Percentiles rank a stretch among this genome's conserved stretches.
Conservation (phyloP, 78 protist species). For the Isochrysis galbana region DNA sequence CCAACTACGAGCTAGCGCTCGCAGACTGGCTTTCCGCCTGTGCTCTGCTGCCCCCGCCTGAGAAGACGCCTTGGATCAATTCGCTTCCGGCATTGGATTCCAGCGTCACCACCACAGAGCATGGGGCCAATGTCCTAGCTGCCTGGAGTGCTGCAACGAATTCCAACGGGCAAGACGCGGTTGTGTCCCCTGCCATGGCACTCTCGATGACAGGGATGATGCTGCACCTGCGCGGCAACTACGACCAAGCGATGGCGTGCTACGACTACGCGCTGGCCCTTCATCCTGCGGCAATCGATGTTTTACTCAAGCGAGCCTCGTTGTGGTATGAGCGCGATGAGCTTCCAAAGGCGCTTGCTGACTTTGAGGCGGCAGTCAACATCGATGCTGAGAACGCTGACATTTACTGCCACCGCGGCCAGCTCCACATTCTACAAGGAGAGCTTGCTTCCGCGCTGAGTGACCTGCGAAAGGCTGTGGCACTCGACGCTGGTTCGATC, state of each 20-base stretch:
- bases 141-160: neutral
- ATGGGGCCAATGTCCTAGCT: neutral
- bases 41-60: neutral
- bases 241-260: neutral
- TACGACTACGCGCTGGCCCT: neutral
- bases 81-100: neutral
- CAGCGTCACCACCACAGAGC: no score
- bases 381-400: neutral
- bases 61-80: neutral
- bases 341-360: neutral
- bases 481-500: neutral
- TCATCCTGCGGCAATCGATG: neutral
- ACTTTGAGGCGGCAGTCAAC: neutral
- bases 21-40: neutral
- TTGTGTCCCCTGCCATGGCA: neutral
- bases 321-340: neutral
- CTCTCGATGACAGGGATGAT: neutral
- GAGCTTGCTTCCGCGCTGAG: neutral
- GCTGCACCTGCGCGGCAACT: neutral
- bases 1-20: neutral
- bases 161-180: neutral
- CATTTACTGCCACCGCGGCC: slow-evolving; percentile 29
- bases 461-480: neutral
- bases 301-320: neutral
- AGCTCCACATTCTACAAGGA: neutral